A percentile compares a stretch with the other conserved stretches of the same genome.
phyloP scores from a whole-genome alignment of 148 eudicot genomes.

The Cornus kousa region DNA sequence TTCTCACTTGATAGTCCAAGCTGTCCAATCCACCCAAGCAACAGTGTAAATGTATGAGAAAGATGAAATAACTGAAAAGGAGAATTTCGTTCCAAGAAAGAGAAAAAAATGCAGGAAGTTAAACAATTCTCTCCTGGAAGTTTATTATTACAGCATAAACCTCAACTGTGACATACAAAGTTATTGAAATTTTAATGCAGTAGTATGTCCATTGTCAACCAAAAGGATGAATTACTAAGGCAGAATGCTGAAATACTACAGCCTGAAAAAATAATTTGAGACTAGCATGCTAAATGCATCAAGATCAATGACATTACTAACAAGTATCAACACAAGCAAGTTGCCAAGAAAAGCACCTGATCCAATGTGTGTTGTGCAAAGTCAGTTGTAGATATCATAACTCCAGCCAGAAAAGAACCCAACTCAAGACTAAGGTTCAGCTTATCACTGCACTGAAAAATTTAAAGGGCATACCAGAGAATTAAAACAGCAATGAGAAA shows the following conservation, averaged over 20 bases:
- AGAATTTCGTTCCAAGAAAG: neutral
- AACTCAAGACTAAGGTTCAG: slow-evolving; percentile 98
- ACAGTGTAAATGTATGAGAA: neutral
- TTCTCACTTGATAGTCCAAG: neutral
- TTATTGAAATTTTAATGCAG: neutral
- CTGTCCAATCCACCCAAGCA: neutral
- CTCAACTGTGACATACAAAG: neutral
- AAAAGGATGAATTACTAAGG: neutral
- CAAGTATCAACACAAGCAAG: neutral
- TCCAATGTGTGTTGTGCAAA: slow-evolving; percentile 95
- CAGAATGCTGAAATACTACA: neutral
- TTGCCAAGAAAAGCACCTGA: slow-evolving; percentile 54
- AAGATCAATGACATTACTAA: neutral
- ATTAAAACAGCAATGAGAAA: neutral
- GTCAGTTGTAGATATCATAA: slow-evolving; percentile 98
- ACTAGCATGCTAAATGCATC: neutral
- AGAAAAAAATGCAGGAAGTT: neutral
- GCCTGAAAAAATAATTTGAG: neutral
- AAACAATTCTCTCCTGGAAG: neutral
- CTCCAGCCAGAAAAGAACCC: slow-evolving; percentile 98
- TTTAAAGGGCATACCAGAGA: slow-evolving; percentile 11
- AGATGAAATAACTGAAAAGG: neutral
- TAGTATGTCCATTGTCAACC: neutral
- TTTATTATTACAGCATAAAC: neutral
- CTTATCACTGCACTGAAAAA: slow-evolving; percentile 95